Conservation (phyloP, 1,284 basidiomycete species). For the Trametes polyzona region DNA sequence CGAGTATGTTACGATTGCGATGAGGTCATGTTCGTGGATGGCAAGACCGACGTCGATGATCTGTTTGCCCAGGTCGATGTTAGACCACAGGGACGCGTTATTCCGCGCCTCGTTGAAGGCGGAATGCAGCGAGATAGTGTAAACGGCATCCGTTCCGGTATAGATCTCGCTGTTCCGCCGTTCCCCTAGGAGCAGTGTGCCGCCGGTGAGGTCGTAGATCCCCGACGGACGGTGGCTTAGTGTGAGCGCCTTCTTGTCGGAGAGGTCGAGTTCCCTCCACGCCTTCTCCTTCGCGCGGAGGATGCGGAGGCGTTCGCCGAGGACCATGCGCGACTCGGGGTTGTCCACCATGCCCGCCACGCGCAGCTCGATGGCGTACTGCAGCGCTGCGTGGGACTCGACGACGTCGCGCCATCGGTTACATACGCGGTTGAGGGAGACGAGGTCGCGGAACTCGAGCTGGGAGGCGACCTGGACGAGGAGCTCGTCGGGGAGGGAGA, state of each 20-base stretch:
- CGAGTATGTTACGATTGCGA: slow-evolving; percentile 45
- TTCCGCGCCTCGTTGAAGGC: background rate
- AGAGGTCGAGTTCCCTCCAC: slow-evolving; percentile 30
- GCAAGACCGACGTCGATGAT: slow-evolving; percentile 44
- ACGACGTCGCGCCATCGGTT: slow-evolving; percentile 33
- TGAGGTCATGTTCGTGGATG: slow-evolving; percentile 51
- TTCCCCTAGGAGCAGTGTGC: slow-evolving; percentile 44
- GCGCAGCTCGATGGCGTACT: slow-evolving; percentile 38
- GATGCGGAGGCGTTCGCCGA: slow-evolving; percentile 34
- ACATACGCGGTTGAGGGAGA: slow-evolving; percentile 28
- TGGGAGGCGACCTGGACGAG: slow-evolving; percentile 37
- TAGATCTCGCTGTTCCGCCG: slow-evolving; percentile 8
- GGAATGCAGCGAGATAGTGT: slow-evolving; percentile 15
- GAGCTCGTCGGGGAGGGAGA: slow-evolving; percentile 43
- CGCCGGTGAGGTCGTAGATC: slow-evolving; percentile 49
- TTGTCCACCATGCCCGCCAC: slow-evolving; percentile 38
- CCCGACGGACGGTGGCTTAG: slow-evolving; percentile 27
- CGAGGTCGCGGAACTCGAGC: slow-evolving; percentile 25
- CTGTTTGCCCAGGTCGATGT: slow-evolving; percentile 33
- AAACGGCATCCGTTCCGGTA: slow-evolving; percentile 17
- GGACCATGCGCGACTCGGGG: slow-evolving; percentile 25
- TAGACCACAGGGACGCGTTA: slow-evolving; percentile 34
- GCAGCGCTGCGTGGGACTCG: slow-evolving; percentile 34
- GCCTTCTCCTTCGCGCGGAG: slow-evolving; percentile 27
- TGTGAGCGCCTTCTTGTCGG: slow-evolving; percentile 7